These are phyloP conservation scores for Hypomontagnella submonticulosa DNA, from an alignment of 495 filamentous ascomycete genomes.

Conservation along the genomic window DNA sequence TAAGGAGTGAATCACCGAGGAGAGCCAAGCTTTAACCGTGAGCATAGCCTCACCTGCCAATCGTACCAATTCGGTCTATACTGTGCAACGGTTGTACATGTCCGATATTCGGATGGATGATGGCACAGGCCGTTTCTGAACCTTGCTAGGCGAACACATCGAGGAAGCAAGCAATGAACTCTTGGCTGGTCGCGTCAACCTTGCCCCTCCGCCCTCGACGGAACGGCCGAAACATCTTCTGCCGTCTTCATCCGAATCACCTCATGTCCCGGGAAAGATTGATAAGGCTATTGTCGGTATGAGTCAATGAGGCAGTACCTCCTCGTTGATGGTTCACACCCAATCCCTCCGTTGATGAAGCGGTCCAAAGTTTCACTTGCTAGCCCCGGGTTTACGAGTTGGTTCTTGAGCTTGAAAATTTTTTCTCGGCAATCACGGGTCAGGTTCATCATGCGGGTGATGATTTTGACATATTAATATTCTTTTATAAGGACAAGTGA, in stretches of 20 bases:
- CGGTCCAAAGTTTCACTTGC: constrained; percentile 18
- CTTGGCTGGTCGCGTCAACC: constrained; percentile 1
- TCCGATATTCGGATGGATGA: constrained; percentile 8
- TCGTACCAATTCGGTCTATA: constrained; percentile 7
- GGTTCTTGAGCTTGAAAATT: constrained; percentile 24
- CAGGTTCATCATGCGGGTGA: constrained; percentile 37
- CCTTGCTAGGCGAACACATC: constrained; percentile 12
- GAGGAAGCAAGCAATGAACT: constrained; percentile 8
- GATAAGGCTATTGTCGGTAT: constrained; percentile 46
- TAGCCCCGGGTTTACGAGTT: constrained; percentile 15
- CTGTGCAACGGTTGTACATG: constrained; percentile 19
- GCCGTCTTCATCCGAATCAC: constrained; percentile 5
- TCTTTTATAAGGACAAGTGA: constrained; percentile 32
- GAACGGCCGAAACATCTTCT: constrained; percentile 3
- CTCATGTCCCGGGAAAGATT: constrained; percentile 12
- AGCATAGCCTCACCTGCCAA: constrained; percentile 11
- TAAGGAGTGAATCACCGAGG: constrained; percentile 48
- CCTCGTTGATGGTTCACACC: constrained; percentile 21
- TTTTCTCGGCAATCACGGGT: constrained; percentile 33
- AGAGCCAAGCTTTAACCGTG: constrained; percentile 23
- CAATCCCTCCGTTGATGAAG: constrained; percentile 1
- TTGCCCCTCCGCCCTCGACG: constrained; percentile 9
- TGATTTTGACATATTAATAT: constrained; percentile 10
- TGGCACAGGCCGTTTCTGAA: constrained; percentile 9
- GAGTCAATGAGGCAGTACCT: constrained; percentile 41